Percentiles rank a stretch among this genome's conserved stretches.
These are phyloP conservation scores for Skeletonema tropicum DNA, from an alignment of 108 stramenopile species.

Conservation along the genomic window DNA sequence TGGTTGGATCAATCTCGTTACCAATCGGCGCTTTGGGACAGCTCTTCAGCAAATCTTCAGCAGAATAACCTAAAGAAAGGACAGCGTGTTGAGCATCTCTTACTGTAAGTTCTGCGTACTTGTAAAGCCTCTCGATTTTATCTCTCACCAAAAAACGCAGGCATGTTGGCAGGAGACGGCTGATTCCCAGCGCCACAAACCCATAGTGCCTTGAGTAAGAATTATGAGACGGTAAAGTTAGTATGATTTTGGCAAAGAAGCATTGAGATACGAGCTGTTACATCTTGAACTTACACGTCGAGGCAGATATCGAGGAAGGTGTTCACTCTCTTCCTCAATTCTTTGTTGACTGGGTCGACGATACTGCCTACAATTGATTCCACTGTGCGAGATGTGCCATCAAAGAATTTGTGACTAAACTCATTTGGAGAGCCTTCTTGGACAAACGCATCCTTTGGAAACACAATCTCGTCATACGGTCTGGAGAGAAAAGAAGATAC, in stretches of 20 bases:
- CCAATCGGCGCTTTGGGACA: slow-evolving; percentile 35
- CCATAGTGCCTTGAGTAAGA: slow-evolving; percentile 38
- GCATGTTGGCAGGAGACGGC: slow-evolving; percentile 37
- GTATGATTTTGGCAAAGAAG: not conserved
- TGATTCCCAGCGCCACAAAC: slow-evolving; percentile 43
- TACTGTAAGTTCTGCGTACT: slow-evolving; percentile 42
- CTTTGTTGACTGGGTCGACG: slow-evolving; percentile 29
- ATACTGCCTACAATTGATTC: slow-evolving; percentile 12
- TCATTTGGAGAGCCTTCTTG: slow-evolving; percentile 40
- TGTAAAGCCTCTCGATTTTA: slow-evolving; percentile 35
- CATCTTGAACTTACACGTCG: slow-evolving; percentile 23
- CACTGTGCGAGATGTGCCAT: slow-evolving; percentile 21
- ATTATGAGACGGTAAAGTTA: not conserved
- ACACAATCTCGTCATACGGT: slow-evolving; percentile 51
- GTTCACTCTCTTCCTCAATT: slow-evolving; percentile 30
- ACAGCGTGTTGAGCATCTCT: slow-evolving; percentile 50
- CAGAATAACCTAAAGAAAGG: slow-evolving; percentile 30
- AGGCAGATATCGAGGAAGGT: slow-evolving; percentile 36
- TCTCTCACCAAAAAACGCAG: slow-evolving; percentile 37
- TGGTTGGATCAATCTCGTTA: slow-evolving; percentile 14
- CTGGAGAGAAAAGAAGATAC: not conserved
- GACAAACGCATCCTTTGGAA: slow-evolving; percentile 29
- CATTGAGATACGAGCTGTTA: not conserved
- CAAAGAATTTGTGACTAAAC: slow-evolving; percentile 38
- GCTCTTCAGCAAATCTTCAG: slow-evolving; percentile 24